Evolutionary conservation across 371 early-diverging fungal genomes (phyloP).

Genomic region (Rhizopus stolonifer): DNA sequence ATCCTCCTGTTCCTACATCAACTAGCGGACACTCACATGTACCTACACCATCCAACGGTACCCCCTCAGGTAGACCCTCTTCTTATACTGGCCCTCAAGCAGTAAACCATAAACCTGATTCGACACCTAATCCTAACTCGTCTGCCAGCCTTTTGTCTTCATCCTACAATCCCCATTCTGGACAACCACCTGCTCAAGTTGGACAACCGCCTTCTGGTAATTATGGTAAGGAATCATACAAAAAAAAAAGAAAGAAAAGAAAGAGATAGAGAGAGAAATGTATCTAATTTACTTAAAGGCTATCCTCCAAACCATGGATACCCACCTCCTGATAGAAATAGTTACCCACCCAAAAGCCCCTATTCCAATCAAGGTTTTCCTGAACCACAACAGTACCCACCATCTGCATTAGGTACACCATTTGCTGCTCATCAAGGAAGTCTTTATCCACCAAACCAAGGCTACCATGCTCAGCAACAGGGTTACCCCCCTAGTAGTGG

Average conservation of each 20-base stretch:
- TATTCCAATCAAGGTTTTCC: conserved; percentile 18
- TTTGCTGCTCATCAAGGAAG: conserved; percentile 35
- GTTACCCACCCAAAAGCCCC: no score
- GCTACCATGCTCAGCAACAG: conserved; percentile 4
- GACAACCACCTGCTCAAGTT: no score
- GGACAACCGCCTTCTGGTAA: background rate
- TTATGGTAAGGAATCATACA: conserved; percentile 2
- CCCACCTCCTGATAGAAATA: conserved; percentile 2
- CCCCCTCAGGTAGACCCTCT: conserved; percentile 12
- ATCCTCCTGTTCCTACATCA: no score
- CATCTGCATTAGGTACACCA: conserved; percentile 21
- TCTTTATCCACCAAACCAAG: conserved; percentile 6
- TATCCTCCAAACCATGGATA: conserved; percentile 13
- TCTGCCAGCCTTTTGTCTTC: conserved; percentile 15
- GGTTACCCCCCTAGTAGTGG: background rate
- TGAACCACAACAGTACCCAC: conserved; percentile 15
- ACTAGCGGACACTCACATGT: no score
- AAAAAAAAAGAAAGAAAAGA: background rate
- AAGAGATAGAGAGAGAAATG: background rate
- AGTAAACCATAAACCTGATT: conserved; percentile 2
- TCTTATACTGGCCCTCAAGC: conserved; percentile 21
- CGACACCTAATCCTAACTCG: background rate
- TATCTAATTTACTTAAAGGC: background rate
- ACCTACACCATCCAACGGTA: no score
- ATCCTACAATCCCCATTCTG: conserved; percentile 25